phyloP scores from a whole-genome alignment of 768 basidiomycete species.

The Hortiboletus flavorubellus region DNA sequence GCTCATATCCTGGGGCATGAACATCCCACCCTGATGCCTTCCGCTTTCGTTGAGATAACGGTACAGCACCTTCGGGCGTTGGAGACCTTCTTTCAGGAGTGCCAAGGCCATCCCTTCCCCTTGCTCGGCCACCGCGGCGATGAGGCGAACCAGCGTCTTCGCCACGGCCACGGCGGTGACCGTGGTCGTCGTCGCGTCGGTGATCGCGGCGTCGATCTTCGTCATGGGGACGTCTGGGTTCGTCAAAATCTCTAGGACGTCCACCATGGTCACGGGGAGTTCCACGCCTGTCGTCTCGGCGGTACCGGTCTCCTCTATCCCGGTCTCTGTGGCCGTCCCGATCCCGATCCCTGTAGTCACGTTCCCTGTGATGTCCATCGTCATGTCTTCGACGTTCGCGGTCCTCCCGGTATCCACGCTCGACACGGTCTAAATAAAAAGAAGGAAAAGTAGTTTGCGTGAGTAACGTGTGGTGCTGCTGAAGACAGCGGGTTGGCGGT shows the following conservation, averaged over 20 bases:
- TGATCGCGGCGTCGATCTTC: slow-evolving; percentile 50
- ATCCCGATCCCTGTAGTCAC: slow-evolving; percentile 50
- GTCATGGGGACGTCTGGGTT: slow-evolving; percentile 43
- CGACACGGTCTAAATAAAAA: slow-evolving; percentile 44
- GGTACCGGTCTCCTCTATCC: slow-evolving; percentile 34
- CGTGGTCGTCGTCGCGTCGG: slow-evolving; percentile 42
- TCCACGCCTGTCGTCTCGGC: slow-evolving; percentile 52
- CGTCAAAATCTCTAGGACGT: slow-evolving; percentile 46
- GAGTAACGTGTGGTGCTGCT: slow-evolving; percentile 47
- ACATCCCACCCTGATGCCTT: slow-evolving; percentile 97
- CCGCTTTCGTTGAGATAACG: slow-evolving; percentile 81
- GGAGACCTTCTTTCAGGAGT: slow-evolving; percentile 83
- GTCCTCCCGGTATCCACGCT: slow-evolving; percentile 61
- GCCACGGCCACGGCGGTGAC: slow-evolving; percentile 29
- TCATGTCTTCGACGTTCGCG: slow-evolving; percentile 66
- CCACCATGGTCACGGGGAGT: slow-evolving; percentile 44
- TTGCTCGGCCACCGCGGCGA: slow-evolving; percentile 46
- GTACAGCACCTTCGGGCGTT: slow-evolving; percentile 80
- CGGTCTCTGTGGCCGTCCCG: slow-evolving; percentile 30
- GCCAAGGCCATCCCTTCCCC: slow-evolving; percentile 47
- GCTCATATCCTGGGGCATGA: slow-evolving; percentile 92
- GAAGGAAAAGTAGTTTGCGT: slow-evolving; percentile 44
- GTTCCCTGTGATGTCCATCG: slow-evolving; percentile 48
- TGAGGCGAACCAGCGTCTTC: slow-evolving; percentile 41
- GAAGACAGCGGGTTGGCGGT: slow-evolving; percentile 40